Percentiles rank a stretch among this genome's conserved stretches.
phyloP scores from a whole-genome alignment of 2,329 filamentous ascomycete genomes.

The Ophiosphaerella herpotricha region DNA sequence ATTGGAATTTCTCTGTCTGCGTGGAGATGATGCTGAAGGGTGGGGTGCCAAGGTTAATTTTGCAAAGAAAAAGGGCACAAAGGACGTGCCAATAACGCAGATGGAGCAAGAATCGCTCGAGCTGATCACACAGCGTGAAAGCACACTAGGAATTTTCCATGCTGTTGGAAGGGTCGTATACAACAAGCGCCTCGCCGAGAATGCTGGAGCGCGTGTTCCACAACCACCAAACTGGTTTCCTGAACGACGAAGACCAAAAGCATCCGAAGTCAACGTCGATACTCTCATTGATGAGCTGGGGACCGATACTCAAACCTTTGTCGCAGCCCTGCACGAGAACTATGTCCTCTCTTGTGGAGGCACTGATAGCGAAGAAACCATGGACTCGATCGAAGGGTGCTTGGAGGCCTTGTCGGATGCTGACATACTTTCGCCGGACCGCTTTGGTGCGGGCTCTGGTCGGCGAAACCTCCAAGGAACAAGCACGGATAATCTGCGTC shows the following conservation, averaged over 20 bases:
- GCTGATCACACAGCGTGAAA: constrained; percentile 82
- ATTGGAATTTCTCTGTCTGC: constrained; percentile 87
- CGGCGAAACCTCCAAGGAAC: constrained; percentile 55
- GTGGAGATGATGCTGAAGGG: constrained; percentile 77
- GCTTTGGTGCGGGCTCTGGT: constrained; percentile 64
- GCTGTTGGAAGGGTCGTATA: constrained; percentile 95
- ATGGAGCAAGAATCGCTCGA: constrained; percentile 80
- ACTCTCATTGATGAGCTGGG: constrained; percentile 89
- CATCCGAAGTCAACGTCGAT: constrained; percentile 58
- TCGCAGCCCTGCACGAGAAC: constrained; percentile 91
- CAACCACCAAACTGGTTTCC: constrained; percentile 55
- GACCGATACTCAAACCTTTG: constrained; percentile 87
- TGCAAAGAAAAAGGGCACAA: constrained; percentile 58
- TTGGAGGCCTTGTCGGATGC: constrained; percentile 85
- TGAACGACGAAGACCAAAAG: constrained; percentile 49
- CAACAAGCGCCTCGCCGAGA: constrained; percentile 75
- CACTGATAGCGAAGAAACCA: constrained; percentile 62
- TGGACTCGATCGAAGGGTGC: constrained; percentile 82
- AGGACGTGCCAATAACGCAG: constrained; percentile 68
- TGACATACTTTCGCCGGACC: constrained; percentile 79
- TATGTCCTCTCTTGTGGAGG: constrained; percentile 82
- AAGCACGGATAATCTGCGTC: constrained; percentile 74
- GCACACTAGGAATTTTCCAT: constrained; percentile 92
- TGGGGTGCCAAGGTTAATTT: constrained; percentile 79
- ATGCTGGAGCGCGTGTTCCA: constrained; percentile 34